phyloP scores from a whole-genome alignment of 1,284 basidiomycete species.

The Pterulicium gracile region DNA sequence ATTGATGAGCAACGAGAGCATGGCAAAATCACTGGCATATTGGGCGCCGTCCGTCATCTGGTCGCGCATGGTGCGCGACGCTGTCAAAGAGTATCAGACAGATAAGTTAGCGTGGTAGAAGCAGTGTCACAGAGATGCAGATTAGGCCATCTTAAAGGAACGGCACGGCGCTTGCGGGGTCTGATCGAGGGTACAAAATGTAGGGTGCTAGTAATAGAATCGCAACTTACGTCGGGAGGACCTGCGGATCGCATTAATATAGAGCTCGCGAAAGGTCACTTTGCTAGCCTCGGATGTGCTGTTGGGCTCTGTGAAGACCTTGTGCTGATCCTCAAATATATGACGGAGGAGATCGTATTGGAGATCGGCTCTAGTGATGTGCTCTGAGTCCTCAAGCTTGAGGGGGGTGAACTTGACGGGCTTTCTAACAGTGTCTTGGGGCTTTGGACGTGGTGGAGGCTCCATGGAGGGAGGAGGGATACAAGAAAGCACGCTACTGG shows the following conservation, averaged over 20 bases:
- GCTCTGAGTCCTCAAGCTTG: constrained; percentile 38
- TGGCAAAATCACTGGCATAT: constrained; percentile 69
- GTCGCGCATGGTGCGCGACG: constrained; percentile 27
- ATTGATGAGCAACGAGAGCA: constrained; percentile 69
- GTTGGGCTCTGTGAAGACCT: constrained; percentile 59
- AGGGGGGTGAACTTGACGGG: constrained; percentile 35
- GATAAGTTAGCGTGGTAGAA: not conserved
- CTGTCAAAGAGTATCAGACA: not conserved
- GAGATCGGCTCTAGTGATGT: constrained; percentile 53
- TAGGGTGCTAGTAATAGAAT: constrained; percentile 17
- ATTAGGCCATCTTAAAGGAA: constrained; percentile 23
- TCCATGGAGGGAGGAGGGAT: constrained; percentile 1
- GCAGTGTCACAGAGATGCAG: not conserved
- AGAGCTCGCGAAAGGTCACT: constrained; percentile 65
- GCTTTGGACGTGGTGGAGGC: constrained; percentile 5
- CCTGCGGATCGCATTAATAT: constrained; percentile 59
- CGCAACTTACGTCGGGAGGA: constrained; percentile 52
- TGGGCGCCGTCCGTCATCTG: constrained; percentile 55
- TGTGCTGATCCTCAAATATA: constrained; percentile 48
- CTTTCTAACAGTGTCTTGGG: constrained; percentile 6
- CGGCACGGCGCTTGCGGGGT: constrained; percentile 23
- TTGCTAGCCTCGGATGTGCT: constrained; percentile 36
- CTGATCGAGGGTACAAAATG: not conserved
- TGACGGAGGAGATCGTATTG: constrained; percentile 66
- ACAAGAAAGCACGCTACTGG: not conserved